Evolutionary conservation across 345 rosid genomes (phyloP), one percentile per base, ranked within the genome.

Genomic region (Melastoma malabathricum): DNA sequence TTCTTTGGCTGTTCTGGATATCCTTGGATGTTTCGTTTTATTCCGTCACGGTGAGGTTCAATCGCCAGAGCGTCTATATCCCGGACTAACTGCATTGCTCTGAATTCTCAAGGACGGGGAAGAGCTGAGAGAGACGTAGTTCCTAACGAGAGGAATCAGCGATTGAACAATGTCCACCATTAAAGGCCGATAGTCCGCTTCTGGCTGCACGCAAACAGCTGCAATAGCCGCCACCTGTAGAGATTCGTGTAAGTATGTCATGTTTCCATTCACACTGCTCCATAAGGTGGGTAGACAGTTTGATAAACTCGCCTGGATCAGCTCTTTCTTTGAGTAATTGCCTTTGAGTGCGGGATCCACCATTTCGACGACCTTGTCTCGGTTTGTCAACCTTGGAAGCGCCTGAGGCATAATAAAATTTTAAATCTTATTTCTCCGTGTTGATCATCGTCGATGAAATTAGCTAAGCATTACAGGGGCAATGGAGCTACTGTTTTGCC

Each of bases 131-230:
- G 64, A 49, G 55, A 65, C 60, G 50, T 66, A 69, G 63, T 78
- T 74, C 76, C 78, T 89, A 38, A 74, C 81, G 43, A 89, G 50
- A 43, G 97, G 97, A 58, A 89, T 59, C 5, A 89, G 69, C 10
- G 97, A 89, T 65, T 89, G 97, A 20, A 81, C 97, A n/a, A 89
- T 86, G 58, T 89, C 95, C n/a, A 81, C 81, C 86, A 89, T 89
- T 43, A 89, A 61, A 18, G 95, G 97, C 60, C 97, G 67, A 60
- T 86, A 89, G 69, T 75, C 89, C 60, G 95, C 86, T 76, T 86
- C 97, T 23, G 78, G 63, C 65, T 86, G 97, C 57, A 83, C 86
- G 54, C 97, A 89, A 74, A 89, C 69, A 7, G 95, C 90, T 59
- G 97, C 95, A 63, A 89, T 81, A 18, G 97, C 95, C 39, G 97